These are phyloP conservation scores for Coelastrella sp. DNA, from an alignment of 139 green algal species.

Conservation along the genomic window DNA sequence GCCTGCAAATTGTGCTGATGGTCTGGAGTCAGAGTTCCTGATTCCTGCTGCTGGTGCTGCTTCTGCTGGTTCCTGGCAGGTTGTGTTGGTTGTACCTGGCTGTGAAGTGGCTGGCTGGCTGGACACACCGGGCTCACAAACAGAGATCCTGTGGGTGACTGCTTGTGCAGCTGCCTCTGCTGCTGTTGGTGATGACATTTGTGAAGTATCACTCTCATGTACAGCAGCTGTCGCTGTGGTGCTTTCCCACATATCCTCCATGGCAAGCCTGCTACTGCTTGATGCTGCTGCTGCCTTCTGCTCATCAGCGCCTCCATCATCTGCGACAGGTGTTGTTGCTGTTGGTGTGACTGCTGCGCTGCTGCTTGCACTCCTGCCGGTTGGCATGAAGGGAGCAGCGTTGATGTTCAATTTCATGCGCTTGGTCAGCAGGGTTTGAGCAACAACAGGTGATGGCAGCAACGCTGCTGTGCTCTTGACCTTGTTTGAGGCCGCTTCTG, in stretches of 20 bases:
- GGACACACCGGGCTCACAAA: background rate
- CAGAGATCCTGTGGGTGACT: background rate
- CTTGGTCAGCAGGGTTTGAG: background rate
- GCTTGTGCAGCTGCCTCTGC: background rate
- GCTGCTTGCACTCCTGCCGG: background rate
- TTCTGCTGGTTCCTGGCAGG: conserved; percentile 12
- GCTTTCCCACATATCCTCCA: too few relatives aligned
- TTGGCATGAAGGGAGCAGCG: background rate
- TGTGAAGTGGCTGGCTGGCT: background rate
- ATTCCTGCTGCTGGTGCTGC: background rate
- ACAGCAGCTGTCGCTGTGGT: background rate
- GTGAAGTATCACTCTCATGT: background rate
- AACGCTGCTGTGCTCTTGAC: too few relatives aligned
- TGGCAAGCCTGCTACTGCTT: background rate
- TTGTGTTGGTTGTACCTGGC: too few relatives aligned
- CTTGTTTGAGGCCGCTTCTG: too few relatives aligned
- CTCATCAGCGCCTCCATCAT: too few relatives aligned
- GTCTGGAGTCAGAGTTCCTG: too few relatives aligned
- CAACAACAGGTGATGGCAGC: too few relatives aligned
- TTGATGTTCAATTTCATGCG: conserved; percentile 20
- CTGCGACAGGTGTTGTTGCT: background rate
- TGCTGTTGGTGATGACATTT: background rate
- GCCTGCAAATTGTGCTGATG: too few relatives aligned
- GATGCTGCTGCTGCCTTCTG: too few relatives aligned
- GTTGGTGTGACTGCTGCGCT: background rate